Percentiles rank a stretch among this genome's conserved stretches.
Conservation (phyloP, 495 filamentous ascomycete genomes). For the Tricharina praecox region DNA sequence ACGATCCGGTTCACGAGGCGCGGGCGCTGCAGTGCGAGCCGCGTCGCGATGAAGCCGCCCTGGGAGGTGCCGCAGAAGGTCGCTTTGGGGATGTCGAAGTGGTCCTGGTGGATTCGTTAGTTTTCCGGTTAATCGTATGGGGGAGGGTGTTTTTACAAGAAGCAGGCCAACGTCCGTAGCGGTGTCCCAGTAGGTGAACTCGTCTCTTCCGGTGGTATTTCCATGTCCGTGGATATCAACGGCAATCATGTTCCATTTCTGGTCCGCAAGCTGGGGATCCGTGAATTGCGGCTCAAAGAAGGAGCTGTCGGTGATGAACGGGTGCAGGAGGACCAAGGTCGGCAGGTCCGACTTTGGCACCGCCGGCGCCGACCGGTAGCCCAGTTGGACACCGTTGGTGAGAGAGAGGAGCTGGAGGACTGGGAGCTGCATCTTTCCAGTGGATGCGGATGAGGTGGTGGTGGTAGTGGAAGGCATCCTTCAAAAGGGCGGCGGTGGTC, state of each 20-base stretch:
- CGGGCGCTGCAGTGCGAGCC: neutral
- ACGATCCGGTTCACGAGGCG: neutral
- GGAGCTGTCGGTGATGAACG: constrained; percentile 1
- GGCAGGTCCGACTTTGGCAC: neutral
- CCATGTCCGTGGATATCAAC: constrained; percentile 2
- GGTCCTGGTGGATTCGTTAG: neutral
- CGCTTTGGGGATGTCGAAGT: neutral
- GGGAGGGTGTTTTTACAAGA: neutral
- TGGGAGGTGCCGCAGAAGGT: neutral
- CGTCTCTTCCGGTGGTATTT: neutral
- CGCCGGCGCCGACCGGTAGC: neutral
- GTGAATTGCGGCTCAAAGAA: neutral
- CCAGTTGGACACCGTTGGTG: neutral
- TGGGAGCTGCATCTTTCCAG: neutral
- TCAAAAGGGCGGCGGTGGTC: neutral
- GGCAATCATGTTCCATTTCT: constrained; percentile 5
- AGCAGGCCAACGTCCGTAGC: neutral
- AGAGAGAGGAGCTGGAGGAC: neutral
- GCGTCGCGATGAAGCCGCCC: constrained; percentile 1
- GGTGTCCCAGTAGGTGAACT: constrained; percentile 2
- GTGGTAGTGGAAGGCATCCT: neutral
- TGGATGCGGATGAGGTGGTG: no score
- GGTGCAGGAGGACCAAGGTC: neutral
- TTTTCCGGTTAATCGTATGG: neutral
- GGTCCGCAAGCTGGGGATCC: neutral